Evolutionary conservation across 345 rosid species (phyloP).

Genomic region (Balakata baccata): DNA sequence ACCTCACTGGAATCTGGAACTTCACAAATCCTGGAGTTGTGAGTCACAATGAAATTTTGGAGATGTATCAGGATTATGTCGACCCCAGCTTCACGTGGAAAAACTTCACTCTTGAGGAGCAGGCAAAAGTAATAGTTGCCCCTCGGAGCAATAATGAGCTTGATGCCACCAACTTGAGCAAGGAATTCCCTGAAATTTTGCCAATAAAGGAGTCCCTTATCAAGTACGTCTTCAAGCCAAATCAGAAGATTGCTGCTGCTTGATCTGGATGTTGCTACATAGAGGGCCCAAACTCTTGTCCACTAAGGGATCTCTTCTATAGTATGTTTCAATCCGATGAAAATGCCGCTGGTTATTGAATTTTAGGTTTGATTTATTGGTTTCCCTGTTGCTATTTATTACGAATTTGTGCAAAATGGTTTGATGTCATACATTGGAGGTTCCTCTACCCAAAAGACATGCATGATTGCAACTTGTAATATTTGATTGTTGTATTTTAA

Average conservation of each 20-base stretch:
- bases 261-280: conserved; percentile 25
- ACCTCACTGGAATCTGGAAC: conserved; percentile 88
- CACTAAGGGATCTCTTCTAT: not conserved
- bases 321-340: conserved; percentile 1
- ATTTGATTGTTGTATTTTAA: conserved; percentile 30
- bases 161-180: conserved; percentile 64
- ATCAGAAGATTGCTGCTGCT: conserved; percentile 51
- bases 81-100: conserved; percentile 73
- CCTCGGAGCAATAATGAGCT: conserved; percentile 97
- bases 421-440: conserved; percentile 16
- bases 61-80: conserved; percentile 70
- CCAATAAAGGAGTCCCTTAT: conserved; percentile 79
- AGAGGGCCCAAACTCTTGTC: not conserved
- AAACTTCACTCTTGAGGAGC: conserved; percentile 86
- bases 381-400: conserved; percentile 19
- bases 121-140: conserved; percentile 81
- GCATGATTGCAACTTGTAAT: conserved; percentile 25
- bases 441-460: conserved; percentile 14
- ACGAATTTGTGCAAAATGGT: conserved; percentile 21
- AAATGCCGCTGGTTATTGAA: not conserved
- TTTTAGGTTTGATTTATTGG: conserved; percentile 21
- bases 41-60: conserved; percentile 85
- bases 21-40: conserved; percentile 89
- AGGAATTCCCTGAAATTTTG: conserved; percentile 76
- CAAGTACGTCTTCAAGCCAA: conserved; percentile 75